Percentiles rank a stretch among this genome's conserved stretches.
phyloP scores from a whole-genome alignment of 257 asterid species.

The Fraxinus cuspidata region DNA sequence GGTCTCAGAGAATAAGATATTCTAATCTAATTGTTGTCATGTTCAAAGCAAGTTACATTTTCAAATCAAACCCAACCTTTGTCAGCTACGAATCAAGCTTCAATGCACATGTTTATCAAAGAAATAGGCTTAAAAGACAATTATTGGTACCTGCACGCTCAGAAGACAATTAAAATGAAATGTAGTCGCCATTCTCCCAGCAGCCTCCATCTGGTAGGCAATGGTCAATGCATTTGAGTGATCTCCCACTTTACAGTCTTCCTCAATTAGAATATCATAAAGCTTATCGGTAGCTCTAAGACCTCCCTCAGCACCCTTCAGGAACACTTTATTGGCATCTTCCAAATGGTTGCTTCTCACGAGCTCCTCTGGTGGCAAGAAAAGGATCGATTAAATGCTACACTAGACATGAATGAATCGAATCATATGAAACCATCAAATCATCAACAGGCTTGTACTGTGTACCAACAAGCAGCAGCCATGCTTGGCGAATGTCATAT shows the following conservation, averaged over 20 bases:
- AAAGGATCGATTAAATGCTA: slow-evolving; percentile 27
- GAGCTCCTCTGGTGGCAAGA: slow-evolving; percentile 78
- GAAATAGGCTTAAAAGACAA: slow-evolving; percentile 22
- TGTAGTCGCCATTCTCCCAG: slow-evolving; percentile 98
- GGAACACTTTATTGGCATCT: slow-evolving; percentile 88
- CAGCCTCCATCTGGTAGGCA: slow-evolving; percentile 98
- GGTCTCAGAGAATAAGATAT: slow-evolving; percentile 7
- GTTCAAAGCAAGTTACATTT: slow-evolving; percentile 17
- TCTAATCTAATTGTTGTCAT: slow-evolving; percentile 14
- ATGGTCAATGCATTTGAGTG: slow-evolving; percentile 96
- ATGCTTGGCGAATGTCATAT: slow-evolving; percentile 88
- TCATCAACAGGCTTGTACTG: slow-evolving; percentile 31
- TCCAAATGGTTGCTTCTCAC: slow-evolving; percentile 78
- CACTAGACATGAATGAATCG: slow-evolving; percentile 24
- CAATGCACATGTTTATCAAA: slow-evolving; percentile 6
- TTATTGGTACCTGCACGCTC: slow-evolving; percentile 79
- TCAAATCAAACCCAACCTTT: slow-evolving; percentile 6
- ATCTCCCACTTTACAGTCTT: slow-evolving; percentile 94
- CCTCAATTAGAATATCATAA: slow-evolving; percentile 87
- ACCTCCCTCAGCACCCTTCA: slow-evolving; percentile 93
- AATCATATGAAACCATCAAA: slow-evolving; percentile 23
- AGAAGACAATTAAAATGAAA: slow-evolving; percentile 96
- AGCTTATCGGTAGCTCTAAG: slow-evolving; percentile 93
- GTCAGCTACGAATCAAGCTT: slow-evolving; percentile 13
- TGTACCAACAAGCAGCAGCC: slow-evolving; percentile 96